phyloP scores from a whole-genome alignment of 805 yeast species.

The Teunomyces atbi region DNA sequence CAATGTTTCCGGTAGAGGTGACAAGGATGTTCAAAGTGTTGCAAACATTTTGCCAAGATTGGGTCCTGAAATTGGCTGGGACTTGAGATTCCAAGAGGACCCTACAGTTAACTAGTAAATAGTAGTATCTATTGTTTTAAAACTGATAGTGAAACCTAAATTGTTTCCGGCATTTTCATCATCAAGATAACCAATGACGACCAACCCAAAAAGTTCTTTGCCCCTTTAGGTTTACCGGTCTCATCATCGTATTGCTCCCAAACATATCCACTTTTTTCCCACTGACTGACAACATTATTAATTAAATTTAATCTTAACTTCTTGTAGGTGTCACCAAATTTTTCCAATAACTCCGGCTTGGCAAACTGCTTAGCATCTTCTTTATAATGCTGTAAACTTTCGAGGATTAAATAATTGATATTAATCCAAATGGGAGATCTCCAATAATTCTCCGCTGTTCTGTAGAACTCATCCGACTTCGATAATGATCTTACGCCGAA shows the following conservation, averaged over 20 bases:
- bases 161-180: conserved; percentile 72
- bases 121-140: neutral
- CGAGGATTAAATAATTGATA: conserved; percentile 80
- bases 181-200: conserved; percentile 76
- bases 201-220: conserved; percentile 94
- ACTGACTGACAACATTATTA: conserved; percentile 62
- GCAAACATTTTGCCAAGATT: conserved; percentile 88
- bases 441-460: conserved; percentile 91
- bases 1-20: conserved; percentile 97
- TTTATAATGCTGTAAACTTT: conserved; percentile 60
- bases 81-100: conserved; percentile 74
- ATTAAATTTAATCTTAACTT: conserved; percentile 67
- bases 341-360: conserved; percentile 39
- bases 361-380: conserved; percentile 24
- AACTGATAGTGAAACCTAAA: conserved; percentile 4
- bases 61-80: conserved; percentile 95
- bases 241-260: conserved; percentile 88
- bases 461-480: conserved; percentile 59
- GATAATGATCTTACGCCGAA: conserved; percentile 84
- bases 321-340: conserved; percentile 42
- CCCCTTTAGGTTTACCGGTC: conserved; percentile 76
- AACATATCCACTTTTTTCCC: conserved; percentile 74
- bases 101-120: conserved; percentile 30
- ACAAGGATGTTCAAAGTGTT: conserved; percentile 96
- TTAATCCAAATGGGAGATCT: conserved; percentile 92